Evolutionary conservation across 192 early-diverging fungal genomes (phyloP), one percentile per base, ranked within the genome.

Genomic region (Coemansia sp.): DNA sequence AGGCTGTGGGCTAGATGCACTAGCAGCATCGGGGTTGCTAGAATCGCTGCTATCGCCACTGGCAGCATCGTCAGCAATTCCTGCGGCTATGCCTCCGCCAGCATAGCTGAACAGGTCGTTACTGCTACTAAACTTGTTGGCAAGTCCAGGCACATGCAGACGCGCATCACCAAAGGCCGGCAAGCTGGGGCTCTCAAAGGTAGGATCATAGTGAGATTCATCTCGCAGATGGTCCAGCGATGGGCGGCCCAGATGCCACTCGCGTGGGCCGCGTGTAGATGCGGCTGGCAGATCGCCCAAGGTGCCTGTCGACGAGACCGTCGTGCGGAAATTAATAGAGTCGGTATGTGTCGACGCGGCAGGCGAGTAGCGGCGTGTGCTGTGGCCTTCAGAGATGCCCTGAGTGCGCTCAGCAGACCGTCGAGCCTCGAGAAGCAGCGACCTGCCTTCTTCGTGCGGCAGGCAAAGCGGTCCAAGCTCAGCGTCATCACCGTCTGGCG

Each of bases 361-460:
- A 3, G 76, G 71, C 39, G 76, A 73, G 54, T 69, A 73, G 10
- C 71, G 67, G 39, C 66, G 63, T 5, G 13, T n/a, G 16, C 10
- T 27, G 20, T 18, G 50, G n/a, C 14, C 18, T 22, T 69, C 68
- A 2, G 64, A 24, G 1, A 61, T 38, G 51, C 77, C 77, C 49
- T 80, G 71, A 54, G 54, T 32, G 51, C 75, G 74, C 66, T 81
- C 82, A n/a, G 69, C 68, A 1, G 69, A 64, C 4, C 62, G 57
- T 0, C 82, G 71, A 1, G 78, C 82, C 47, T 84, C 78, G 4
- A 71, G 57, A 23, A 84, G 73, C 51, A 81, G 66, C 9, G 57
- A 23, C 11, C 78, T 61, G 39, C 78, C 82, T 43, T 84, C 82
- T 58, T 81, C 81, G 27, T 58, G 62, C 3, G 71, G 74, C 63